phyloP scores from a whole-genome alignment of 352 stramenopile species.

The Phytophthora pluvialis region DNA sequence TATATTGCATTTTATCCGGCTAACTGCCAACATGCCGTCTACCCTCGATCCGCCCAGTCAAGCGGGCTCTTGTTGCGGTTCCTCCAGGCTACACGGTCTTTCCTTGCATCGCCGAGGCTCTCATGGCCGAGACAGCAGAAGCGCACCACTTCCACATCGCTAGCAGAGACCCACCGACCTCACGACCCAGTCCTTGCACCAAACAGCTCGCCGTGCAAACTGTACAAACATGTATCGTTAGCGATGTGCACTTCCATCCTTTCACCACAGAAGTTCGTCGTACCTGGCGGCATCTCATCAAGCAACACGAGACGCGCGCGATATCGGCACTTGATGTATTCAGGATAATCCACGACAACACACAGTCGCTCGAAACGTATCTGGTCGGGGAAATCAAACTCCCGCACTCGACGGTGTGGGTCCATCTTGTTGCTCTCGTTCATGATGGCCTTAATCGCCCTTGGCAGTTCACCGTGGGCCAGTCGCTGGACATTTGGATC shows the following conservation, averaged over 20 bases:
- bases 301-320: not conserved
- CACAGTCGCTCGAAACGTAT: not conserved
- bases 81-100: not conserved
- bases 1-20: too few species aligned
- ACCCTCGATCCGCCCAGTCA: too few species aligned
- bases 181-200: not conserved
- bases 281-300: not conserved
- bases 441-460: not conserved
- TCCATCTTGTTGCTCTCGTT: slow-evolving; percentile 3
- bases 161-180: not conserved
- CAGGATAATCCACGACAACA: not conserved
- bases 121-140: not conserved
- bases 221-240: not conserved
- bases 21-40: too few species aligned
- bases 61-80: too few species aligned
- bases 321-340: not conserved
- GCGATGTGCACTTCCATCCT: not conserved
- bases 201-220: not conserved
- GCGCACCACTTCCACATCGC: slow-evolving; percentile 3
- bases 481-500: not conserved
- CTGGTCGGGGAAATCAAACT: not conserved
- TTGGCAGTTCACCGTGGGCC: not conserved
- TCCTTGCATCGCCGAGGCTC: not conserved
- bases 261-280: not conserved
- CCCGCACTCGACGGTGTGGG: not conserved